These are phyloP conservation scores for Inonotus hispidus DNA, from an alignment of 1,284 basidiomycete species.

Conservation along the genomic window DNA sequence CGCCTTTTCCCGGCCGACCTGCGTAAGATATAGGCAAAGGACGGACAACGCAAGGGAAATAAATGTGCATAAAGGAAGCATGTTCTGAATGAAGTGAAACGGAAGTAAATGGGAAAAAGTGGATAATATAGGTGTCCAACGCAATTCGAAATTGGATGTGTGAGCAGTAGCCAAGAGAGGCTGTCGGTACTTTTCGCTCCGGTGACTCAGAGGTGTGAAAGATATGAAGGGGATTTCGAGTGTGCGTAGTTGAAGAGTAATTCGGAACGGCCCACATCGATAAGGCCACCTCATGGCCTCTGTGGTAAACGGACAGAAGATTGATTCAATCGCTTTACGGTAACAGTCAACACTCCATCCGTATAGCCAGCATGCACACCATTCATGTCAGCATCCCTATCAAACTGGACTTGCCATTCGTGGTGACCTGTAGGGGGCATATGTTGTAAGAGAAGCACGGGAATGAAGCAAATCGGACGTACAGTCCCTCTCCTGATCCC, in stretches of 20 bases:
- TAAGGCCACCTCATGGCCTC: constrained; percentile 7
- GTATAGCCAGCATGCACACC: constrained; percentile 24
- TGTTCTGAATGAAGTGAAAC: neutral
- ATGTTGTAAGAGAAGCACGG: neutral
- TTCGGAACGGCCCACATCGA: neutral
- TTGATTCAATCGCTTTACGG: constrained; percentile 22
- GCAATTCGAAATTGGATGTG: neutral
- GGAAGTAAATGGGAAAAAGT: constrained; percentile 3
- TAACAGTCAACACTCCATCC: constrained; percentile 24
- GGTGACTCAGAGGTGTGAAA: constrained; percentile 1
- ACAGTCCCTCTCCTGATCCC: constrained; percentile 28
- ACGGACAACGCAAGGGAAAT: neutral
- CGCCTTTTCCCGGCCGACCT: neutral
- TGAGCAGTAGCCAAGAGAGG: neutral
- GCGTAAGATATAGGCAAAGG: constrained; percentile 1
- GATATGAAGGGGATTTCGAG: neutral
- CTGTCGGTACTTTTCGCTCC: constrained; percentile 1
- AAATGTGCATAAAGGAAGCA: neutral
- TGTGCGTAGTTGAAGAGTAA: neutral
- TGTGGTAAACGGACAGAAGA: constrained; percentile 13
- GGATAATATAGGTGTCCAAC: constrained; percentile 7
- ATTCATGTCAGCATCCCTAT: constrained; percentile 27
- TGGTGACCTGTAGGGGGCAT: constrained; percentile 23
- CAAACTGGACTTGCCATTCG: constrained; percentile 27
- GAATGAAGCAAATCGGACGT: constrained; percentile 15